Percentiles rank a stretch among this genome's conserved stretches.
These are phyloP conservation scores for Colletotrichum salicis DNA, from an alignment of 2,329 filamentous ascomycete genomes.

Conservation along the genomic window DNA sequence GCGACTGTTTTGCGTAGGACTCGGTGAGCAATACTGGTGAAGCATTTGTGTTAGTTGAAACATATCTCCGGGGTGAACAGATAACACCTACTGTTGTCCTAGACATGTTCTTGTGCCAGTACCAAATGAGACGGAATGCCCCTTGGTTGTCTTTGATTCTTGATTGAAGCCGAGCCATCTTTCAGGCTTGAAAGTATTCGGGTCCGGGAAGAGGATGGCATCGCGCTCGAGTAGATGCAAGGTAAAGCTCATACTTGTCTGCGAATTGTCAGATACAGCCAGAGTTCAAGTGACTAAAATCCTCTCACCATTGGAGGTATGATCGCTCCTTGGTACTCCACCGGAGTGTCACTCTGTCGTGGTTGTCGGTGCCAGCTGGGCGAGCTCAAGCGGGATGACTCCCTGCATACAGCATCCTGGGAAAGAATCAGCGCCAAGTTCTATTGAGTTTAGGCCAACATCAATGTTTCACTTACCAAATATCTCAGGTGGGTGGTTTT, in stretches of 20 bases:
- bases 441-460: too few relatives aligned
- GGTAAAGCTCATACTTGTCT: conserved; percentile 36
- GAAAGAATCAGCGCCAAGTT: not conserved
- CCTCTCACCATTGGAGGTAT: conserved; percentile 29
- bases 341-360: conserved; percentile 12
- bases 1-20: conserved; percentile 36
- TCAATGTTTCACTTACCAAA: conserved; percentile 16
- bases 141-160: not conserved
- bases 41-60: not conserved
- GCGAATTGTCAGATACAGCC: not conserved
- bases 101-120: conserved; percentile 37
- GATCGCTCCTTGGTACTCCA: conserved; percentile 4
- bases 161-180: conserved; percentile 31
- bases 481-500: conserved; percentile 22
- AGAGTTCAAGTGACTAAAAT: too few relatives aligned
- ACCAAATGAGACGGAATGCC: conserved; percentile 27
- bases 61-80: not conserved
- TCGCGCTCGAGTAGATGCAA: conserved; percentile 33
- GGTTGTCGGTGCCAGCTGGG: conserved; percentile 37
- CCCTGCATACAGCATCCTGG: conserved; percentile 36
- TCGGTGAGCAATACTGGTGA: conserved; percentile 29
- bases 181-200: conserved; percentile 31
- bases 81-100: conserved; percentile 32
- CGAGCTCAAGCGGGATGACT: conserved; percentile 35
- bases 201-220: conserved; percentile 22